A percentile compares a stretch with the other conserved stretches of the same genome.
Evolutionary conservation across 1,284 basidiomycete species (phyloP).

Genomic region (Baeospora myosura): DNA sequence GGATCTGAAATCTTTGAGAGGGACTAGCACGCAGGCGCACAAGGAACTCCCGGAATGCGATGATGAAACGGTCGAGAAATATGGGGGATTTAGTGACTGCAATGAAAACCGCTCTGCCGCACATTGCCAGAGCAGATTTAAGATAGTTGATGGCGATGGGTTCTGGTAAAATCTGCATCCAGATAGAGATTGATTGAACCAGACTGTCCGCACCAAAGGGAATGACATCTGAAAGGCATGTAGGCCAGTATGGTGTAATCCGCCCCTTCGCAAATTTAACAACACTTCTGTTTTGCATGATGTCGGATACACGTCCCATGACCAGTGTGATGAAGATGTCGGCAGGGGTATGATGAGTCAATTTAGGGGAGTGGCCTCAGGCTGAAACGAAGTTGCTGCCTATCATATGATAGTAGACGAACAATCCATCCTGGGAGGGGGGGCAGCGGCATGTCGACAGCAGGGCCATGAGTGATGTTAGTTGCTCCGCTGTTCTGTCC

Average conservation of each 20-base stretch:
- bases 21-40: not conserved
- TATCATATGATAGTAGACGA: not conserved
- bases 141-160: not conserved
- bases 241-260: not conserved
- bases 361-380: no score
- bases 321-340: not conserved
- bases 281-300: not conserved
- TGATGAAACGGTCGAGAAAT: not conserved
- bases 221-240: not conserved
- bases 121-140: not conserved
- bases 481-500: not conserved
- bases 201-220: not conserved
- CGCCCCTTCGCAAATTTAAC: not conserved
- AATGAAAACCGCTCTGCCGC: not conserved
- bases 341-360: not conserved
- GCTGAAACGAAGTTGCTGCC: not conserved
- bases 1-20: no score
- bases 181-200: not conserved
- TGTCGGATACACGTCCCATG: not conserved
- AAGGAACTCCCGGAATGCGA: not conserved
- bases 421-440: not conserved
- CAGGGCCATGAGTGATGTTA: not conserved
- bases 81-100: not conserved
- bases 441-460: not conserved
- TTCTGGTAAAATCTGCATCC: not conserved